Base-by-base conservation (phyloP, 495 filamentous ascomycete genomes). In the Alectoria sarmentosa region DNA sequence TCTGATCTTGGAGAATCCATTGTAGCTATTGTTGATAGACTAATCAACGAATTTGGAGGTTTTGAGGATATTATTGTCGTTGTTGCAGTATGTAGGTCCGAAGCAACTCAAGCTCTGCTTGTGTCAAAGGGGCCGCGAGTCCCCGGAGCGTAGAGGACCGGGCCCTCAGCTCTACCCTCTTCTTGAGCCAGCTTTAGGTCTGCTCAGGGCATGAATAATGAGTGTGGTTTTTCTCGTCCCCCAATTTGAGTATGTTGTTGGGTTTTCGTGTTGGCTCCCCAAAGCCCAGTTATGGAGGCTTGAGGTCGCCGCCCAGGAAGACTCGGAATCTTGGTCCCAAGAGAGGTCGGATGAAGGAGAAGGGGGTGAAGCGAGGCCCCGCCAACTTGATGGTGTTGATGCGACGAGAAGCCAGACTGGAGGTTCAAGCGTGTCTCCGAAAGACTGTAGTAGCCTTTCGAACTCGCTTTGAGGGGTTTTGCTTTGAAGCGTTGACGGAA, bases 251-350 rank as follows among this genome's bases (percentile, higher is more conserved):
- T 60, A 59, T 59, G 4, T 59, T 60, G 60, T 63, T 46, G 61
- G 61, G 52, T 62, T 63, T n/a, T 60, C 4, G 42, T 60, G 69
- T 68, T 72, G 28, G 26, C 49, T 54, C 49, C 46, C 67, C 59
- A 70, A 82, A 79, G 78, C 72, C 82, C 78, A 92, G 78, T 97
- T 98, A 98, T 82, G 94, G 94, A 73, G 94, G 94, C 83, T 94
- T 92, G 82, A 91, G 94, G 81, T 92, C 89, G 82, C 89, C 91
- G 87, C 94, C 92, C 82, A 86, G 84, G 79, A 94, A 92, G 83
- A 90, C 89, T 91, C 92, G 87, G 79, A 85, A 83, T 71, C 86
- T 84, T 75, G 94, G 92, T 81, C 91, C 91, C 71, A 95, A 88
- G 77, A 96, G 90, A 83, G 92, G 93, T 83, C 90, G 89, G 73